Percentiles rank a stretch among this genome's conserved stretches.
phyloP scores from a whole-genome alignment of 2,329 filamentous ascomycete genomes.

The Colletotrichum eleusines region DNA sequence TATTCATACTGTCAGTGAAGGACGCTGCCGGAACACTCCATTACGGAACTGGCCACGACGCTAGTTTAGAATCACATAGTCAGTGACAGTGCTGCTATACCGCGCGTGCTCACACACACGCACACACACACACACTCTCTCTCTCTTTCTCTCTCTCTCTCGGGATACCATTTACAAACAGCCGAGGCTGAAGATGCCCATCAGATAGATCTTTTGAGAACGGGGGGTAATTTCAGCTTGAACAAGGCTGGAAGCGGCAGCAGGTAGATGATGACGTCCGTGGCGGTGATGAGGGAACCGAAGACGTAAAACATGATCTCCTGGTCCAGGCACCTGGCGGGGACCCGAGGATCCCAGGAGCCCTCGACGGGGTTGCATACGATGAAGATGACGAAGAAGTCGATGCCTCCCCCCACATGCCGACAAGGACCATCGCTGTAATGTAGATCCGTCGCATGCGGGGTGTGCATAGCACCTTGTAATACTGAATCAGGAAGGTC shows the following conservation, averaged over 20 bases:
- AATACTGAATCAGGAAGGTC: conserved; percentile 53
- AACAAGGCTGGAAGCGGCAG: conserved; percentile 47
- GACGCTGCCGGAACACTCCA: conserved; percentile 7
- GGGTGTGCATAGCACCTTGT: conserved; percentile 49
- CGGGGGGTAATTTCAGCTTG: conserved; percentile 42
- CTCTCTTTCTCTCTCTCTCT: no score
- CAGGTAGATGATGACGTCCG: conserved; percentile 46
- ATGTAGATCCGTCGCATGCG: conserved; percentile 46
- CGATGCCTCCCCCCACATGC: conserved; percentile 46
- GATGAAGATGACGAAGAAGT: conserved; percentile 44
- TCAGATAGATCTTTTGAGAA: conserved; percentile 45
- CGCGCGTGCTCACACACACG: background rate
- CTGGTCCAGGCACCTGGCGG: conserved; percentile 42
- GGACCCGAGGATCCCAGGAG: conserved; percentile 46
- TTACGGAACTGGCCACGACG: conserved; percentile 45
- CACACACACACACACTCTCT: no score
- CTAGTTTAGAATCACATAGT: conserved; percentile 8
- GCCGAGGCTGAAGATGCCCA: conserved; percentile 47
- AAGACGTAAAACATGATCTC: conserved; percentile 44
- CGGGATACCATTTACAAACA: conserved; percentile 44
- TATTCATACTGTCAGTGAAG: conserved; percentile 18
- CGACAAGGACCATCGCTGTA: conserved; percentile 45
- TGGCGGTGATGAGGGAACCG: conserved; percentile 45
- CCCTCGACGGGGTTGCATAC: conserved; percentile 46
- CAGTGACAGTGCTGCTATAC: background rate